Base-by-base conservation (phyloP, 2,329 filamentous ascomycete genomes). In the Colletotrichum sp. region DNA sequence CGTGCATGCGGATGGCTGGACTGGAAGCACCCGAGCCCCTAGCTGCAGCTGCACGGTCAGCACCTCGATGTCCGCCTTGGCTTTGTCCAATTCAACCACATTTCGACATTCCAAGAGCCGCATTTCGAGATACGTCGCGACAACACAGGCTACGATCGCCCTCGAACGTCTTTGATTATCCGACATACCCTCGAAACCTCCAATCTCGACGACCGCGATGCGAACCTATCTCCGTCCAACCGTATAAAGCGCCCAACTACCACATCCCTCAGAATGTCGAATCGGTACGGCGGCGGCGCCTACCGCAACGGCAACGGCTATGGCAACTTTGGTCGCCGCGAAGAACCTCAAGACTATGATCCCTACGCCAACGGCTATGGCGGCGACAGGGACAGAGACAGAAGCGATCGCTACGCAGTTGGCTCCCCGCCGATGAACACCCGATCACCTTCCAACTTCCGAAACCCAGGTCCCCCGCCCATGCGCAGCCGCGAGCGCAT, bases 291-390 rank as follows among this genome's bases (percentile, higher is more conserved):
- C 36, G 83, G 81, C 79, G 83, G 81, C 79, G 80, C 84, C 71
- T 87, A 85, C 82, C 85, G 86, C 80, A 87, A 85, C 74, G 85
- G 84, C 74, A 83, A 82, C 60, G 82, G 84, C 72, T 87, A 86
- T 78, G 87, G 86, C 66, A 84, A 84, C 70, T 82, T 86, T 58
- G 83, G 81, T 61, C 83, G 82, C 58, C 79, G 83, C 13, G 97
- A 98, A 91, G 89, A 88, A 52, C 43, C 43, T 52, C 43, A 52
- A 48, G 89, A 90, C 72, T 90, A 90, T 79, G 88, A 90, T 64
- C 84, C 87, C 12, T 89, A 86, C 77, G 86, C 86, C 63, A 86
- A 88, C 28, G 83, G 83, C 26, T 87, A 87, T 60, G 80, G 81
- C 13, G 72, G 64, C 61, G 86, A 87, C 64, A 80, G 80, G 83